A percentile compares a stretch with the other conserved stretches of the same genome.
phyloP scores from a whole-genome alignment of 2,329 filamentous ascomycete species.

The Zopfia rhizophila region DNA sequence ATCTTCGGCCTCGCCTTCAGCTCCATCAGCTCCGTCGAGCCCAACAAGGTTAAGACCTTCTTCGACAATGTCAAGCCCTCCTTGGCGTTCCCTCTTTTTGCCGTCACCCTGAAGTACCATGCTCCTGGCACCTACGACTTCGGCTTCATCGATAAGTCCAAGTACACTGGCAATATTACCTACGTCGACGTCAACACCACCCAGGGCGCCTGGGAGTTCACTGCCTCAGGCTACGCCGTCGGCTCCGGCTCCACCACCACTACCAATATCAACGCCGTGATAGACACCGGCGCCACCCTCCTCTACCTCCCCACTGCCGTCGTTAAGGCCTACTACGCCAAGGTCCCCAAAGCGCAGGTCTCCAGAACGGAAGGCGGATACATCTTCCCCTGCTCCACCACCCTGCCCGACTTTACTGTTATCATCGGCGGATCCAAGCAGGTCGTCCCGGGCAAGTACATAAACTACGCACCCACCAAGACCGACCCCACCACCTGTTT shows the following conservation, averaged over 20 bases:
- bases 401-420: slow-evolving; percentile 65
- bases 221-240: slow-evolving; percentile 65
- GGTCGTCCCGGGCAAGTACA: slow-evolving; percentile 64
- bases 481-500: slow-evolving; percentile 67
- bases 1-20: slow-evolving; percentile 70
- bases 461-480: slow-evolving; percentile 63
- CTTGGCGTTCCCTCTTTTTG: slow-evolving; percentile 66
- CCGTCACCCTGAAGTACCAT: slow-evolving; percentile 66
- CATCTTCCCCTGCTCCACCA: slow-evolving; percentile 62
- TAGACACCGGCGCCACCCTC: slow-evolving; percentile 77
- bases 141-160: slow-evolving; percentile 66
- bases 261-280: slow-evolving; percentile 64
- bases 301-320: slow-evolving; percentile 66
- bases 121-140: slow-evolving; percentile 64
- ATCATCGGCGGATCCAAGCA: slow-evolving; percentile 61
- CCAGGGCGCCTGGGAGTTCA: slow-evolving; percentile 73
- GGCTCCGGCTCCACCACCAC: slow-evolving; percentile 56
- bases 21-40: slow-evolving; percentile 67
- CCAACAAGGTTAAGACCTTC: slow-evolving; percentile 64
- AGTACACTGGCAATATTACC: slow-evolving; percentile 68
- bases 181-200: slow-evolving; percentile 66
- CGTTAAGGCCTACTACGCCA: slow-evolving; percentile 68
- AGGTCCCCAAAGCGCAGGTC: slow-evolving; percentile 64
- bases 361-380: slow-evolving; percentile 64
- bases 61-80: slow-evolving; percentile 67